Conservation (phyloP, 768 basidiomycete species). For the Auricularia sp. region DNA sequence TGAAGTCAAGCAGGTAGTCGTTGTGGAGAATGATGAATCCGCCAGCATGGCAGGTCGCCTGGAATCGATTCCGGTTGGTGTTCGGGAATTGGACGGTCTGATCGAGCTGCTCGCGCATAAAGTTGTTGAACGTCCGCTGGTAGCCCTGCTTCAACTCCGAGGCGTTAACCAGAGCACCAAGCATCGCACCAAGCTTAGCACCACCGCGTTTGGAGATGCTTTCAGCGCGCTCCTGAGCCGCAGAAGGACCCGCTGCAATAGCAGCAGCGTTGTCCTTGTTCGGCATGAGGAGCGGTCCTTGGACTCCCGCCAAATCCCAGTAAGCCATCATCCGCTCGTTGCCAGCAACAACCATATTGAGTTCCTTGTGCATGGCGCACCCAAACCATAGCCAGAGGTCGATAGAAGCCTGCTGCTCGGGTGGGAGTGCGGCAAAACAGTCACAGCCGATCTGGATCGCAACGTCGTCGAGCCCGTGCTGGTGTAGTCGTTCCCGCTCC, state of each 20-base stretch:
- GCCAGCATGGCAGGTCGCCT: conserved; percentile 13
- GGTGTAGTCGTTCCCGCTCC: conserved; percentile 10
- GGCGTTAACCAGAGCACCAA: neutral
- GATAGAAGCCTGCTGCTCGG: conserved; percentile 9
- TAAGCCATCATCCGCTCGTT: conserved; percentile 18
- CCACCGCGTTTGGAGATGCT: conserved; percentile 14
- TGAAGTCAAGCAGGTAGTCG: conserved; percentile 13
- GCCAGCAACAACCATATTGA: conserved; percentile 26
- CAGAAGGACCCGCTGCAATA: neutral
- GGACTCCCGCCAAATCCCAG: conserved; percentile 16
- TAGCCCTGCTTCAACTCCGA: conserved; percentile 2
- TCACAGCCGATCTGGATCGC: conserved; percentile 12
- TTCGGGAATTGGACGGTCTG: conserved; percentile 14
- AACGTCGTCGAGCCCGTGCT: conserved; percentile 12
- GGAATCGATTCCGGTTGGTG: conserved; percentile 17
- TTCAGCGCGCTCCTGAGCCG: neutral
- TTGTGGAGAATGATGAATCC: conserved; percentile 12
- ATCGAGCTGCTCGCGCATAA: conserved; percentile 9
- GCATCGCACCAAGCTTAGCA: conserved; percentile 19
- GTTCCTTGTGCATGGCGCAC: conserved; percentile 33
- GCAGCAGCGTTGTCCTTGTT: conserved; percentile 24
- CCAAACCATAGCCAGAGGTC: conserved; percentile 28
- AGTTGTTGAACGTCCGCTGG: conserved; percentile 15
- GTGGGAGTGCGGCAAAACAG: conserved; percentile 10
- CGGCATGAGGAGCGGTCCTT: conserved; percentile 19